A percentile compares a stretch with the other conserved stretches of the same genome.
These are phyloP conservation scores for Lentinula aciculospora DNA, from an alignment of 768 basidiomycete genomes.

Conservation along the genomic window DNA sequence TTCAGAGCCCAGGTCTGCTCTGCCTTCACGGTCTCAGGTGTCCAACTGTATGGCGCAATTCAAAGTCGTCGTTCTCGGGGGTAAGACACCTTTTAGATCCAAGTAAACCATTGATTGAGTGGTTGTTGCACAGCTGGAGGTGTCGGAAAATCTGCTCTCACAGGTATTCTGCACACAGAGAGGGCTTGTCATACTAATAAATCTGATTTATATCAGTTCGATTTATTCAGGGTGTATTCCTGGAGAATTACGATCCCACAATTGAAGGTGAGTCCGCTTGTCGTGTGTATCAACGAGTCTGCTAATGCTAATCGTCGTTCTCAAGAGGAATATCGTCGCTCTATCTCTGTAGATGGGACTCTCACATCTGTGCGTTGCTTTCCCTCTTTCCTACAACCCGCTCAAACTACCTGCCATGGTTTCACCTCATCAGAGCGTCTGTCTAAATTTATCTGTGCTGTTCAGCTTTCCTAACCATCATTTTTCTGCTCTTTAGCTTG, in stretches of 20 bases:
- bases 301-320: conserved; percentile 10
- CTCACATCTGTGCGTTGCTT: conserved; percentile 47
- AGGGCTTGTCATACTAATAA: conserved; percentile 26
- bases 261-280: conserved; percentile 60
- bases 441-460: background rate
- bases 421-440: background rate
- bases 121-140: conserved; percentile 59
- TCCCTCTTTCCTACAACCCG: conserved; percentile 5
- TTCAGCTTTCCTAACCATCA: background rate
- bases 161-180: conserved; percentile 28
- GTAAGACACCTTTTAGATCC: conserved; percentile 30
- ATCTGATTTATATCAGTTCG: conserved; percentile 37
- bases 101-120: conserved; percentile 9
- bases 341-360: conserved; percentile 61
- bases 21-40: conserved; percentile 7
- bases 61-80: conserved; percentile 78
- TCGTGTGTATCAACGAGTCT: background rate
- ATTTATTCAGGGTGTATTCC: conserved; percentile 67
- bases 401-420: conserved; percentile 4
- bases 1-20: conserved; percentile 3
- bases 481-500: conserved; percentile 41
- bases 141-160: conserved; percentile 84
- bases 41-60: conserved; percentile 52
- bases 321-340: conserved; percentile 67
- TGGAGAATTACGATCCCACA: conserved; percentile 78